phyloP scores from a whole-genome alignment of 805 yeast species.

The baker's yeast (Saccharomyces cerevisiae) region DNA sequence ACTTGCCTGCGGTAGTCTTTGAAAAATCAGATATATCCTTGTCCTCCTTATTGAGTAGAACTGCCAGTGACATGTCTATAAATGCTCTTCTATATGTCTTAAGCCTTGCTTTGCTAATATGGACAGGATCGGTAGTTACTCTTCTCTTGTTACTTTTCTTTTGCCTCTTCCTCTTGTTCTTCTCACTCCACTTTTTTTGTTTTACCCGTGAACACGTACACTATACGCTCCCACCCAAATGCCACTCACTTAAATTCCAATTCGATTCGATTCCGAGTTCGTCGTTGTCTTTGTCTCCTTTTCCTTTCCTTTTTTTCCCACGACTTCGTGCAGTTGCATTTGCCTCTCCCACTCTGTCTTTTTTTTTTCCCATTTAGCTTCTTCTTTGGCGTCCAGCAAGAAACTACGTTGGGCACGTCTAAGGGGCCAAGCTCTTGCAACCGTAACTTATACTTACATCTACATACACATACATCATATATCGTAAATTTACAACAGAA shows the following conservation, averaged over 20 bases:
- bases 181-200: not conserved
- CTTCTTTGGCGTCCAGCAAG: not conserved
- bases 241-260: not conserved
- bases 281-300: not conserved
- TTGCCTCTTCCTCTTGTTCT: not conserved
- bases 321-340: not conserved
- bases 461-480: not conserved
- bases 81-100: not conserved
- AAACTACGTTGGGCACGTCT: not conserved
- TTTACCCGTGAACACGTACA: not conserved
- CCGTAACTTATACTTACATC: not conserved
- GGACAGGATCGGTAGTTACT: not conserved
- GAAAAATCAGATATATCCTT: conserved; percentile 6
- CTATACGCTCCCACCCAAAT: not conserved
- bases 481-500: not conserved
- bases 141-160: not conserved
- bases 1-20: not conserved
- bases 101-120: not conserved
- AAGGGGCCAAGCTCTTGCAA: not conserved
- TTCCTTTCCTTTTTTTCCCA: not conserved
- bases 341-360: not conserved
- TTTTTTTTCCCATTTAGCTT: not conserved
- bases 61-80: conserved; percentile 23
- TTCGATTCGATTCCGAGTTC: not conserved
- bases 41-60: conserved; percentile 25